phyloP scores from a whole-genome alignment of 2,329 filamentous ascomycete genomes.

The Lasiodiplodia hormozganensis region DNA sequence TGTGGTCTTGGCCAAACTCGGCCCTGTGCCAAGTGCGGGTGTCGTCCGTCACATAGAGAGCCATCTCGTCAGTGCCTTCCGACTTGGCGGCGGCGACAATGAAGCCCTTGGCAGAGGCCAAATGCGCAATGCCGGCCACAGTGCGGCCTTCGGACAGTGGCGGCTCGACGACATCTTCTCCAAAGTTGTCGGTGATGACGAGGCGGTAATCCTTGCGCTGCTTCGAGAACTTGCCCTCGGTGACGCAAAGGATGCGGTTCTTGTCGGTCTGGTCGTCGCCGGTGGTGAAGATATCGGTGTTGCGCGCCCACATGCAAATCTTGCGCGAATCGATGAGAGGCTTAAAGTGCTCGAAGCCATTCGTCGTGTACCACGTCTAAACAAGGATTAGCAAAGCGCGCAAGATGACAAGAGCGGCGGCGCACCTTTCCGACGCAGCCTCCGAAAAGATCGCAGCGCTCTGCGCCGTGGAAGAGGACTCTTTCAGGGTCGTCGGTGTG shows the following conservation, averaged over 20 bases:
- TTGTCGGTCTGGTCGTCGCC: conserved; percentile 70
- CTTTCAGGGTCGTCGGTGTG: conserved; percentile 84
- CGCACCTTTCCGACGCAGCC: conserved; percentile 61
- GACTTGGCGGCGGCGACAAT: conserved; percentile 84
- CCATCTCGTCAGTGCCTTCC: conserved; percentile 84
- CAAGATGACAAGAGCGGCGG: conserved; percentile 61
- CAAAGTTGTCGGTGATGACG: conserved; percentile 79
- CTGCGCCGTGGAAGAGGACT: conserved; percentile 75
- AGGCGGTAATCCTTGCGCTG: conserved; percentile 78
- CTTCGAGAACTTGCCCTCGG: conserved; percentile 73
- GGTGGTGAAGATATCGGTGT: conserved; percentile 74
- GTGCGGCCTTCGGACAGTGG: conserved; percentile 75
- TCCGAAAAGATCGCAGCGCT: conserved; percentile 45
- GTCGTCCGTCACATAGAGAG: conserved; percentile 87
- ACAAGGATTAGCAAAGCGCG: conserved; percentile 31
- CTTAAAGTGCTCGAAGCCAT: conserved; percentile 78
- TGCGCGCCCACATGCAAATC: conserved; percentile 88
- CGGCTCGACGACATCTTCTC: conserved; percentile 67
- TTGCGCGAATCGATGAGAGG: conserved; percentile 71
- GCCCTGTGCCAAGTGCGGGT: conserved; percentile 88
- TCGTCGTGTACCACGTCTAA: conserved; percentile 74
- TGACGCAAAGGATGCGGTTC: conserved; percentile 80
- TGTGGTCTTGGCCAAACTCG: conserved; percentile 80
- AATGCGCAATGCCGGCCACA: conserved; percentile 79
- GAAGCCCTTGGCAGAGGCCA: conserved; percentile 85